Base-by-base conservation (phyloP, 106 monocot genomes). In the Apostasia ramifera region DNA sequence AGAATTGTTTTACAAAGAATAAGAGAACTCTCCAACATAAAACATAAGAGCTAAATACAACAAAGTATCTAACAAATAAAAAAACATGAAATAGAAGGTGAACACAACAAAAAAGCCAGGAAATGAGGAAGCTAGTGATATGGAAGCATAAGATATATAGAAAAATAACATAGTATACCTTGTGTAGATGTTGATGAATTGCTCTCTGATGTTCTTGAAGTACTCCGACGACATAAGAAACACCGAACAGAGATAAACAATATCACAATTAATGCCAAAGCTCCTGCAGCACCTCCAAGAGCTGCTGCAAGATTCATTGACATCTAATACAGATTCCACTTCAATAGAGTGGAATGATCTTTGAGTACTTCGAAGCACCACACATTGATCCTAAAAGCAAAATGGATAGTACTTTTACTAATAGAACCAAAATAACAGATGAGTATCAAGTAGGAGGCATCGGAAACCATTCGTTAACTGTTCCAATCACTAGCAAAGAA, bases 281-380 rank as follows among this genome's bases (percentile, higher is more conserved):
- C 86, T 81, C 88, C 92, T 83, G 77, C 83, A 88, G 80, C 82
- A 81, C 77, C 78, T 79, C 80, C 85, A 48, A 93, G 69, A 79
- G 80, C 76, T 78, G 60, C 88, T 80, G 79, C 81, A 86, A 93
- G 86, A 79, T 47, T 72, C 74, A 57, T 68, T 88, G 85, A 83
- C 92, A 88, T 92, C 70, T 85, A 72, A 73, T 74, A 66, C 61
- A 57, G 76, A 62, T 71, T 63, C 67, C 55, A 68, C 78, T 63
- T 86, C 65, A 85, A 56, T 38, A 15, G 60, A 78, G 47, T 57
- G 14, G 48, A 61, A 42, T 58, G 44, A 40, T 62, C 47, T 15
- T 68, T 64, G 68, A 47, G 44, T 70, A 64, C 9, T 73, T 49
- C 42, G 49, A 68, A 40, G 49, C 58, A 66, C 75, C 67, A 76